Base-by-base conservation (phyloP, 2,329 filamentous ascomycete genomes). In the Xylariaceae sp. region DNA sequence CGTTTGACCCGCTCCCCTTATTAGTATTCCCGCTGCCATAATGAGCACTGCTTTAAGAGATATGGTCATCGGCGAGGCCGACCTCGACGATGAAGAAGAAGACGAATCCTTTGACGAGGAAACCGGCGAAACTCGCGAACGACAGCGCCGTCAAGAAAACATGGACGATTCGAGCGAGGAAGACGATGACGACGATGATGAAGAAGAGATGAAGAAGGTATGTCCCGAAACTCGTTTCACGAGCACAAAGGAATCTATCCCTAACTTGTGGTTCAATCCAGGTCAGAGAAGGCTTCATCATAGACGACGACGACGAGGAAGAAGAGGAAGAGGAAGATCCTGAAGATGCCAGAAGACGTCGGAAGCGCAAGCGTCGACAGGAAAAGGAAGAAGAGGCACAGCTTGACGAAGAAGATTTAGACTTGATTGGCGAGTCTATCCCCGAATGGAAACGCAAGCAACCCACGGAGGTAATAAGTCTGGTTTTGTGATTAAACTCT, bases 221-320 rank as follows among this genome's bases (percentile, higher is more conserved):
- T 55, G 73, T 57, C 22, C 11, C 22, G 22, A 11, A 26, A 11
- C 11, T 26, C 11, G 22, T 11, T 11, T 26, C 22, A 6, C 22
- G 6, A 11, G 22, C 11, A 11, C 22, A 6, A n/a, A 6, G 22
- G 6, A 26, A 6, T 11, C 22, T 6, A 26, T 26, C 11, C 6
- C 22, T 26, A 26, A 26, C 22, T 11, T 26, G 6, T 26, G 22
- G 22, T 26, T 6, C 22, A 11, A 26, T 13, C 8, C 56, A 95
- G 89, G 79, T 95, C 51, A 87, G 87, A 39, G 89, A 95, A 71
- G 91, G 90, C 19, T 98, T 97, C 68, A 96, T 98, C 52, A 89
- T 95, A 49, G 89, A 95, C 57, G 89, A 89, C 42, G 86, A 88
- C 43, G 86, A 89, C 41, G 85, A 87, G 45, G 85, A 85, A 36